Base-by-base conservation (phyloP, 2,329 filamentous ascomycete species). In the Talaromyces sp. region DNA sequence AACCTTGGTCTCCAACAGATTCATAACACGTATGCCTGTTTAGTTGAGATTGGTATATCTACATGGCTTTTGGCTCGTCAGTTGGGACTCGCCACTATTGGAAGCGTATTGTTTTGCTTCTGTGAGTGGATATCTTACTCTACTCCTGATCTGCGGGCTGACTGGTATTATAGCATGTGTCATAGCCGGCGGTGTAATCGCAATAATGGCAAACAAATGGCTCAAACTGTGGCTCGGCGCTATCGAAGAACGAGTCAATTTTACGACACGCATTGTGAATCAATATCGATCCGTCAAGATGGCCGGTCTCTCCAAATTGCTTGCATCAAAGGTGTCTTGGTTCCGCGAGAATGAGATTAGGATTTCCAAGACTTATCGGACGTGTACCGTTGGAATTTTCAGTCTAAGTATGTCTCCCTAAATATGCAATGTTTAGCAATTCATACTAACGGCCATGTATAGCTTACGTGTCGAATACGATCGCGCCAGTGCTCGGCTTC, bases 1-100 rank as follows among this genome's bases (percentile, higher is more conserved):
- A 75, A 75, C 3, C 70, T 74, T 15, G 77, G 78, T 25, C 74
- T 78, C 71, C 72, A 74, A 31, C 73, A 71, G 3, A 73, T 82
- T 63, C 79, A 83, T 64, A 80, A 82, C 37, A 75, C 78, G 3
- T 83, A 81, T 77, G 79, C 77, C 1, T 58, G 52, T 33, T 37
- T 59, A 8, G 37, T 64, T 3, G 62, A 64, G 1, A 57, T 64
- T 22, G 41, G 31, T 1, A 64, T 64, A 37, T 35, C 54, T 6
- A 10, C 47, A 3, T 64, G 52, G 52, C 62, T 64, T 9, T 54
- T 64, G 31, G 41, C n/a, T 10, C 41, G 62, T 3, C 62, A 58
- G 41, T 19, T 64, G 17, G 62, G 62, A 10, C 15, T 61, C 22
- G 39, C 58, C 2, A n/a, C 43, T 27, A 17, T 57, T 0, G 27